Percentiles rank a stretch among this genome's conserved stretches.
These are phyloP conservation scores for Dothidotthia symphoricarpi DNA, from an alignment of 2,329 filamentous ascomycete genomes.

Conservation along the genomic window DNA sequence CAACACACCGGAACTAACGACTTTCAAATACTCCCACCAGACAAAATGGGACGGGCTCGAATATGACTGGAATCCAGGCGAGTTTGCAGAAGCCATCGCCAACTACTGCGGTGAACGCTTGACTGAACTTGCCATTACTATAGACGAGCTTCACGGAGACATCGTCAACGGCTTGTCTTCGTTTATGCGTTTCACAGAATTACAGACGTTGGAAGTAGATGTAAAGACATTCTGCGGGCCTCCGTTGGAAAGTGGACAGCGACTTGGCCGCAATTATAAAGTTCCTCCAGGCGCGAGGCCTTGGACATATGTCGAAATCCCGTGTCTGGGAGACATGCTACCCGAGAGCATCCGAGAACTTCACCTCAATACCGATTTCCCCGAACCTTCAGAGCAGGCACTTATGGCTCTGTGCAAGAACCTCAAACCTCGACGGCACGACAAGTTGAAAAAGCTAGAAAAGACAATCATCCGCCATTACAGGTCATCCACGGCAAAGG, in stretches of 20 bases:
- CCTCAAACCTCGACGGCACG: slow-evolving; percentile 20
- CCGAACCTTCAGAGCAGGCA: slow-evolving; percentile 19
- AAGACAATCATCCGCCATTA: slow-evolving; percentile 29
- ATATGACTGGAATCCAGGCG: slow-evolving; percentile 36
- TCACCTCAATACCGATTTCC: slow-evolving; percentile 33
- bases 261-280: slow-evolving; percentile 17
- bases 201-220: slow-evolving; percentile 32
- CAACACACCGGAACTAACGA: slow-evolving; percentile 25
- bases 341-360: slow-evolving; percentile 28
- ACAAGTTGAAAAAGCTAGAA: slow-evolving; percentile 19
- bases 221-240: slow-evolving; percentile 35
- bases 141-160: slow-evolving; percentile 33
- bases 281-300: slow-evolving; percentile 19
- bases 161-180: slow-evolving; percentile 35
- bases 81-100: slow-evolving; percentile 28
- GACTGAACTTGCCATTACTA: slow-evolving; percentile 32
- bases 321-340: slow-evolving; percentile 38
- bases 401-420: slow-evolving; percentile 33
- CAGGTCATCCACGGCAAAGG: slow-evolving; percentile 13
- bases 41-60: slow-evolving; percentile 35
- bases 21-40: slow-evolving; percentile 37
- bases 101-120: slow-evolving; percentile 25
- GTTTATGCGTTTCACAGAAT: slow-evolving; percentile 23
- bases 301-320: slow-evolving; percentile 34
- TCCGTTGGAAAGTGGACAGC: slow-evolving; percentile 36